These are phyloP conservation scores for Cordyceps farinosa DNA, from an alignment of 2,329 filamentous ascomycete genomes.

Conservation along the genomic window DNA sequence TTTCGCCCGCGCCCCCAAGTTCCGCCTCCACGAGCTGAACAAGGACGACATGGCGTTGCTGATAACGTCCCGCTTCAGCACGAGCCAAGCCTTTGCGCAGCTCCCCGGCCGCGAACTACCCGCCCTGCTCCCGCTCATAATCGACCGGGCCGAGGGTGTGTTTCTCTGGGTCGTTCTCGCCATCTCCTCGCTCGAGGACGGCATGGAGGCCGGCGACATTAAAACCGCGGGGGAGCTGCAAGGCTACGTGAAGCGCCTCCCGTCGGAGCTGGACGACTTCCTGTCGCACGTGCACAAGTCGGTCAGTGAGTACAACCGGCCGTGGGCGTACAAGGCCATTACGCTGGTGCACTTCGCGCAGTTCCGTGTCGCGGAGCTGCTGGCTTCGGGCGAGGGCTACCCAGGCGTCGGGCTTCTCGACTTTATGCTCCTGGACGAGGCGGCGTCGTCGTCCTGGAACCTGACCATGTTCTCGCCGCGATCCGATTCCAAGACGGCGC, in stretches of 20 bases:
- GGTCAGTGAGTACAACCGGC: neutral
- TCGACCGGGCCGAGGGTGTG: constrained; percentile 10
- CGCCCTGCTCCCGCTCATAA: neutral
- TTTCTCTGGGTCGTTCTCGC: constrained; percentile 17
- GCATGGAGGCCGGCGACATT: neutral
- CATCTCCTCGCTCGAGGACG: constrained; percentile 6
- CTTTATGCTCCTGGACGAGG: constrained; percentile 9
- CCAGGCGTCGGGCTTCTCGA: neutral
- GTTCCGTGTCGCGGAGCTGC: neutral
- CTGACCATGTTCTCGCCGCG: constrained; percentile 4
- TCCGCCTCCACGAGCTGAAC: constrained; percentile 16
- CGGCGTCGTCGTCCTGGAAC: constrained; percentile 7
- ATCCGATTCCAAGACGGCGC: neutral
- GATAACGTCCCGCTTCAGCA: neutral
- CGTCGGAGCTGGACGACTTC: constrained; percentile 6
- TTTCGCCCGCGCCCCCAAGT: neutral
- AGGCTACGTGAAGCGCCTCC: neutral
- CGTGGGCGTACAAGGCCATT: constrained; percentile 13
- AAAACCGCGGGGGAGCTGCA: neutral
- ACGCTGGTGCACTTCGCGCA: neutral
- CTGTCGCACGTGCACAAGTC: constrained; percentile 1
- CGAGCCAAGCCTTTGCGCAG: neutral
- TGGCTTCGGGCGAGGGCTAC: neutral
- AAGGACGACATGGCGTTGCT: constrained; percentile 4
- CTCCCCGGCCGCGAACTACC: neutral